phyloP scores from a whole-genome alignment of 73 alveolate genomes.

The Paramecium bursaria region DNA sequence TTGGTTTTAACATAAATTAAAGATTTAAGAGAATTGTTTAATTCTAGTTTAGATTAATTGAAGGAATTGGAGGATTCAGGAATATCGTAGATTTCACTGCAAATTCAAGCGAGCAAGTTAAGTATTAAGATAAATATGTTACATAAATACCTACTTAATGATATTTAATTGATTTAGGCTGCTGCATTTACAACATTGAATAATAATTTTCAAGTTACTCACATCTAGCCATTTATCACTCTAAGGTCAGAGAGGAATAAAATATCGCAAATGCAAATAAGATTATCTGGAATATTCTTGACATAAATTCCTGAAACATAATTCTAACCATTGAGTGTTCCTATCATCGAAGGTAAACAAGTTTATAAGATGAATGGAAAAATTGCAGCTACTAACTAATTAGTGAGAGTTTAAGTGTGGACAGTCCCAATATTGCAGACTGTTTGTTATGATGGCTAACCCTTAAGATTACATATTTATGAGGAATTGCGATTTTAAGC shows the following conservation, averaged over 20 bases:
- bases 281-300: constrained; percentile 26
- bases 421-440: constrained; percentile 47
- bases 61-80: constrained; percentile 34
- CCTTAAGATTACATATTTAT: constrained; percentile 5
- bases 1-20: constrained; percentile 16
- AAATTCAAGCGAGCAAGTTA: not conserved
- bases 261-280: constrained; percentile 38
- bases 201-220: not conserved
- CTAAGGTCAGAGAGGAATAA: constrained; percentile 34
- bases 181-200: constrained; percentile 18
- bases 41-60: not conserved
- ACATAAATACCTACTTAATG: constrained; percentile 1
- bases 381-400: constrained; percentile 9
- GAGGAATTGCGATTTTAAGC: constrained; percentile 45
- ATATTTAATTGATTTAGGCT: constrained; percentile 26
- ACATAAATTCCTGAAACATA: constrained; percentile 48
- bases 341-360: constrained; percentile 32
- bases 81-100: not conserved
- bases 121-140: not conserved
- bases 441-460: constrained; percentile 53
- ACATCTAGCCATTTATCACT: not conserved
- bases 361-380: constrained; percentile 27
- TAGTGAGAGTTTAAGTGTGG: constrained; percentile 41
- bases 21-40: constrained; percentile 37
- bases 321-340: constrained; percentile 11